Evolutionary conservation across 2,329 filamentous ascomycete genomes (phyloP), one percentile per base, ranked within the genome.

Genomic region (Chaetomiaceae sp.): DNA sequence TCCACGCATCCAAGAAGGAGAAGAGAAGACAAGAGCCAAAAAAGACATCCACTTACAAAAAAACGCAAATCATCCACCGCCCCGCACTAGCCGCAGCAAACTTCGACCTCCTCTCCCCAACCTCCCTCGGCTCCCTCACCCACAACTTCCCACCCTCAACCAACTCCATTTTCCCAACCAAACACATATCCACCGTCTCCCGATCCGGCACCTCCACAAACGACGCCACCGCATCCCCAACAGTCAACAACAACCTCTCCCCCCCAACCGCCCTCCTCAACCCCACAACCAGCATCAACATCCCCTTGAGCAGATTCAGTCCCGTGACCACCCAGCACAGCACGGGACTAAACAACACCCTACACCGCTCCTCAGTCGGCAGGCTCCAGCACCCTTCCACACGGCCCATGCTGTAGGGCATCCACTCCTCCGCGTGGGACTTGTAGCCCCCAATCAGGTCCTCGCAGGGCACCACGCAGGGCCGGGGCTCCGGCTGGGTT

Each of bases 151-250:
- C 16, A 3, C 33, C 35, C 12, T 12, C 7, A 3, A 30, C 23
- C 9, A 45, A 13, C 9, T 25, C 21, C n/a, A 19, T 5, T 21
- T 45, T 45, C 19, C 31, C 35, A 8, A 12, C 20, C n/a, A 45
- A 20, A 19, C 43, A 37, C 43, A 45, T 37, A 27, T 38, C 31
- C 19, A 13, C n/a, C 19, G 43, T 45, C 14, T 5, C 5, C 33
- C 38, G 33, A 27, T 45, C 43, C 31, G 43, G 43, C 19, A 25
- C 31, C 13, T 7, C 14, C 43, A 45, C 25, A 21, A 45, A 45
- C 20, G 43, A 45, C 31, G 43, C 43, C 33, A 45, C 31, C 4
- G 43, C 43, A 19, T 45, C 43, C 13, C 43, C 43, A 3, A 45
- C 20, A 12, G 43, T 45, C 31, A 45, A 27, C 16, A 44, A 19